Percentiles rank a stretch among this genome's conserved stretches.
These are phyloP conservation scores for Trametes sp. DNA, from an alignment of 1,284 basidiomycete genomes.

Conservation along the genomic window DNA sequence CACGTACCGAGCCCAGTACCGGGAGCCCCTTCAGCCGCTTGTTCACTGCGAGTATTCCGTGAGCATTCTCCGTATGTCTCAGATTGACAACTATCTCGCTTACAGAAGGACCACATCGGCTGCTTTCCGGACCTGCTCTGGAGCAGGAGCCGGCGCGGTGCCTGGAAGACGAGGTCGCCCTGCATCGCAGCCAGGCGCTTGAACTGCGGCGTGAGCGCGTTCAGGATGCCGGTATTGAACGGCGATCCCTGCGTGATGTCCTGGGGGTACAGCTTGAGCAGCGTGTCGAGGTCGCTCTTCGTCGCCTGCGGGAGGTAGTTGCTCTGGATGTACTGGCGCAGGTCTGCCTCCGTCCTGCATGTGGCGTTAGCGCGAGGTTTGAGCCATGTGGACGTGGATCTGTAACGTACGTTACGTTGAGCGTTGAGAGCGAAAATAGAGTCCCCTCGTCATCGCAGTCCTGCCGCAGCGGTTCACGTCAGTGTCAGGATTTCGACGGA, in stretches of 20 bases:
- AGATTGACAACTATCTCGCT: too few relatives aligned
- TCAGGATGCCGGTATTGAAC: constrained; percentile 53
- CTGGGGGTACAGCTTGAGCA: constrained; percentile 50
- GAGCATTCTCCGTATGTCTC: neutral
- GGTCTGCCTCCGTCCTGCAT: constrained; percentile 20
- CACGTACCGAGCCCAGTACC: constrained; percentile 53
- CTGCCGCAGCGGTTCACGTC: constrained; percentile 22
- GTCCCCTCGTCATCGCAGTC: constrained; percentile 46
- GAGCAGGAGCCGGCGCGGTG: constrained; percentile 45
- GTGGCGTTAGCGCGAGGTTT: neutral
- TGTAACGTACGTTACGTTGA: constrained; percentile 28
- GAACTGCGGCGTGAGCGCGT: constrained; percentile 55
- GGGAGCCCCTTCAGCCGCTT: constrained; percentile 54
- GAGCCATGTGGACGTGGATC: neutral
- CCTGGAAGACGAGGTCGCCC: constrained; percentile 60
- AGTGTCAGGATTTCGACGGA: neutral
- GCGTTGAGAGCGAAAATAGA: constrained; percentile 35
- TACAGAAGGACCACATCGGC: constrained; percentile 57
- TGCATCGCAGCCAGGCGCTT: constrained; percentile 58
- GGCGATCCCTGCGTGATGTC: constrained; percentile 58
- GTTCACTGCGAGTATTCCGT: constrained; percentile 43
- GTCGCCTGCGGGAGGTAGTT: constrained; percentile 46
- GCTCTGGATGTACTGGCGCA: constrained; percentile 20
- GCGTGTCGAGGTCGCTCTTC: constrained; percentile 38
- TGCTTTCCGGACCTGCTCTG: constrained; percentile 50